Evolutionary conservation across 2,329 filamentous ascomycete genomes (phyloP), one percentile per base, ranked within the genome.

Genomic region (Simplicillium sp.): DNA sequence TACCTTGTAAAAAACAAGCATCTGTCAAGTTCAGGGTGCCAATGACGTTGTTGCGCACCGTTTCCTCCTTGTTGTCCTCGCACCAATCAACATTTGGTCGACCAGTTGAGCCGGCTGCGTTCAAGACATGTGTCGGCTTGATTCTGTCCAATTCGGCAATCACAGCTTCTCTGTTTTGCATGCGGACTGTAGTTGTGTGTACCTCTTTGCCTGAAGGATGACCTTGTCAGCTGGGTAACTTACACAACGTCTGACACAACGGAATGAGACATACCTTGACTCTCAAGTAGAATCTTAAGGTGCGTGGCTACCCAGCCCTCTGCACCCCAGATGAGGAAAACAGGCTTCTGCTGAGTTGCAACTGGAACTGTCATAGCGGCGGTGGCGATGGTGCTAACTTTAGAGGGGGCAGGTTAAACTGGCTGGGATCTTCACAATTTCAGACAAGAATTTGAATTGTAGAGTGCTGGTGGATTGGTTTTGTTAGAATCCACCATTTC

Each of bases 71-170:
- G 64, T 82, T 71, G 57, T 78, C 74, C 62, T 82, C 78, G 52
- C 78, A 82, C 77, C 76, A 81, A 59, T 82, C 78, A 56, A 81
- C 77, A 48, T 82, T 82, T 47, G 78, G 78, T 16, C 76, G 67
- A 43, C 78, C 77, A 7, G 77, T 81, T 55, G 70, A 74, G 47
- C 77, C 78, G 39, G 78, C 77, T 48, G 70, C 73, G 59, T 81
- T 81, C 44, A 82, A 62, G 43, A 82, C 76, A 53, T 80, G 75
- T 11, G 76, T 80, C 18, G 78, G 78, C 59, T 73, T 73, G 59
- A 77, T 60, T 44, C 64, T 66, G 45, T 79, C 71, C 36, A 82
- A 65, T 55, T 75, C 71, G 37, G 65, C 64, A 41, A 73, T 57
- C 46, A 80, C 75, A 42, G 63, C 62, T 54, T 74, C 71, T 49